A percentile compares a stretch with the other conserved stretches of the same genome.
Evolutionary conservation across 352 stramenopile genomes (phyloP).

Genomic region (Vaucheria bursata): DNA sequence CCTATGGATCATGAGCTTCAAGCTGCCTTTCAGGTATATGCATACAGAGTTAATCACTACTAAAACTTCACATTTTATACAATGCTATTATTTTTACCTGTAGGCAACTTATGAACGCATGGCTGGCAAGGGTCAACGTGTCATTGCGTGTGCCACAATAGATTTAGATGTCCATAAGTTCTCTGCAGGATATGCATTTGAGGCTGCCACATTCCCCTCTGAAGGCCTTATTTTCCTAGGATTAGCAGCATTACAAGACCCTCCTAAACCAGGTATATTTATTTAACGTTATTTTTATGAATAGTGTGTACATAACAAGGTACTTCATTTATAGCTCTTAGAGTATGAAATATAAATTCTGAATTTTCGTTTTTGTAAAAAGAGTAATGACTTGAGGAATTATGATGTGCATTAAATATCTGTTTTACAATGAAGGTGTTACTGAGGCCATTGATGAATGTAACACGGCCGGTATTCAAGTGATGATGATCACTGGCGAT

Average conservation of each 20-base stretch:
- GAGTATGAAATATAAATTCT: neutral
- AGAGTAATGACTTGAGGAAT: neutral
- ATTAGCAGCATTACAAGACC: constrained; percentile 89
- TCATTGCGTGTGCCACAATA: constrained; percentile 54
- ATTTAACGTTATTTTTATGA: neutral
- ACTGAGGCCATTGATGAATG: constrained; percentile 74
- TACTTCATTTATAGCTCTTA: neutral
- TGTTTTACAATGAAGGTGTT: constrained; percentile 54
- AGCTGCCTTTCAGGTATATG: constrained; percentile 28
- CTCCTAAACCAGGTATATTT: constrained; percentile 63
- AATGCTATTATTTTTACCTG: constrained; percentile 48
- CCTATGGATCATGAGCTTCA: constrained; percentile 8
- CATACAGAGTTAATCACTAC: neutral
- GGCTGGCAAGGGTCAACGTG: constrained; percentile 55
- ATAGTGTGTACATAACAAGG: neutral
- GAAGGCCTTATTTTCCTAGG: constrained; percentile 55
- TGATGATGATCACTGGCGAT: constrained; percentile 88
- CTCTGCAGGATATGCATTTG: neutral
- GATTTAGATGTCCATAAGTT: neutral
- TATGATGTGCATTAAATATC: neutral
- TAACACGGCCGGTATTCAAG: constrained; percentile 80
- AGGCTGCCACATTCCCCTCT: neutral
- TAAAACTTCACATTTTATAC: neutral
- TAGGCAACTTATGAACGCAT: constrained; percentile 57
- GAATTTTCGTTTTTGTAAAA: neutral